These are phyloP conservation scores for Teratosphaeriaceae sp. DNA, from an alignment of 2,329 filamentous ascomycete species.

Conservation along the genomic window DNA sequence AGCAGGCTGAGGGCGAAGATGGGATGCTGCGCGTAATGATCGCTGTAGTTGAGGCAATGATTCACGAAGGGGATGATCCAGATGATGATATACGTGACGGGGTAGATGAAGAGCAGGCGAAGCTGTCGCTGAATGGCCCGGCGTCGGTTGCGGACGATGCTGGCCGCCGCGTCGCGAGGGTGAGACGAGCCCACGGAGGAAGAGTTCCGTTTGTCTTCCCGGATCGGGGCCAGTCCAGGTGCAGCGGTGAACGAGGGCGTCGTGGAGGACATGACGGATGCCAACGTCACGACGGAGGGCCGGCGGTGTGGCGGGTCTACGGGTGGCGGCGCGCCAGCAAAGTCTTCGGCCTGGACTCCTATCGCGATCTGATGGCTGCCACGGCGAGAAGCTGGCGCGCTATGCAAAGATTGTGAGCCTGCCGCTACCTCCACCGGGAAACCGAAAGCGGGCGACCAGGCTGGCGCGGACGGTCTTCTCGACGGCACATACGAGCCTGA, in stretches of 20 bases:
- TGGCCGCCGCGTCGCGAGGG: slow-evolving; percentile 7
- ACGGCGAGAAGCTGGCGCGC: slow-evolving; percentile 19
- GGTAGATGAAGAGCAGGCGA: slow-evolving; percentile 69
- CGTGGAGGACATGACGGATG: slow-evolving; percentile 14
- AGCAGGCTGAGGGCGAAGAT: slow-evolving; percentile 52
- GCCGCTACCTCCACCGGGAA: background rate
- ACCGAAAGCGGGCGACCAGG: slow-evolving; percentile 11
- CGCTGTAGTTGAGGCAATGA: slow-evolving; percentile 55
- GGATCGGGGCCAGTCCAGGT: slow-evolving; percentile 17
- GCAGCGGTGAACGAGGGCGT: slow-evolving; percentile 9
- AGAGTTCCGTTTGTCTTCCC: slow-evolving; percentile 14
- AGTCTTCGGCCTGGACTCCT: slow-evolving; percentile 19
- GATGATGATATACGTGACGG: slow-evolving; percentile 61
- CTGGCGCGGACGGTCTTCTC: slow-evolving; percentile 12
- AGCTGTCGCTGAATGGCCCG: slow-evolving; percentile 59
- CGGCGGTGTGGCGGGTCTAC: slow-evolving; percentile 6
- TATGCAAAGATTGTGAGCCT: slow-evolving; percentile 3
- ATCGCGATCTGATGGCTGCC: slow-evolving; percentile 20
- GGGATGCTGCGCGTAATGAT: slow-evolving; percentile 44
- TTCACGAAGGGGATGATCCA: slow-evolving; percentile 66
- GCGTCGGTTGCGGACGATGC: slow-evolving; percentile 16
- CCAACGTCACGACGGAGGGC: slow-evolving; percentile 17
- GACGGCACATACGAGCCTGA: background rate
- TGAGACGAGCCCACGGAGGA: slow-evolving; percentile 13
- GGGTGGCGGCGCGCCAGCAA: slow-evolving; percentile 11